Evolutionary conservation across 805 yeast genomes (phyloP), one percentile per base, ranked within the genome.

Genomic region (Dipodascopsis uninucleata): DNA sequence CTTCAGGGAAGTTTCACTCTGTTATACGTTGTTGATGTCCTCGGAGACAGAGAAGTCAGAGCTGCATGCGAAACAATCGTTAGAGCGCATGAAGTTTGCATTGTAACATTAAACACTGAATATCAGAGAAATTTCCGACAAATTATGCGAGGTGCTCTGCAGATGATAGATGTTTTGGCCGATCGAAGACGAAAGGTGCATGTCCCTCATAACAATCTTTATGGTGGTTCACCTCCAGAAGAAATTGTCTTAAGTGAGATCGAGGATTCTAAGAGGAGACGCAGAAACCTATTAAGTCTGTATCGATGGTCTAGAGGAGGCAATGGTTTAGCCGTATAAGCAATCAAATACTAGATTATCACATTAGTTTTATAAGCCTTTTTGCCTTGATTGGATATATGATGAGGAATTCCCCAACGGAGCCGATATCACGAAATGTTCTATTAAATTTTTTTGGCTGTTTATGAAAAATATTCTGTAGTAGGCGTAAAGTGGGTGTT

Each of bases 251-350:
- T 62, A 38, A 43, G 51, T 1, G 50, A 49, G 24, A 55, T 59
- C 36, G 38, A 53, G 20, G 54, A 51, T 24, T 57, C 53, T 16
- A 60, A 53, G 22, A 52, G 48, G 5, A 47, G 61, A 8, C 49
- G 61, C 20, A 58, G 61, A 34, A 64, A 64, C 7, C 59, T 65
- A 7, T 41, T 68, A 14, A 58, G 58, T 14, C 58, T 67, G 23
- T 67, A 66, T 53, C 59, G 67, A 45, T 67, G 71, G 71, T 52
- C 56, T 18, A 51, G 57, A 9, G 63, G 63, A n/a, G 71, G 71
- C 1, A 58, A 60, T 33, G 71, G 71, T 4, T 47, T 68, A 24
- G 71, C 69, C 4, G 59, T 65, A 25, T 48, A 34, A 60, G n/a
- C n/a, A n/a, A n/a, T n/a, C n/a, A n/a, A n/a, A n/a, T n/a, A n/a